These are phyloP conservation scores for Capsicum chinense DNA, from an alignment of 257 asterid genomes.

Conservation along the genomic window DNA sequence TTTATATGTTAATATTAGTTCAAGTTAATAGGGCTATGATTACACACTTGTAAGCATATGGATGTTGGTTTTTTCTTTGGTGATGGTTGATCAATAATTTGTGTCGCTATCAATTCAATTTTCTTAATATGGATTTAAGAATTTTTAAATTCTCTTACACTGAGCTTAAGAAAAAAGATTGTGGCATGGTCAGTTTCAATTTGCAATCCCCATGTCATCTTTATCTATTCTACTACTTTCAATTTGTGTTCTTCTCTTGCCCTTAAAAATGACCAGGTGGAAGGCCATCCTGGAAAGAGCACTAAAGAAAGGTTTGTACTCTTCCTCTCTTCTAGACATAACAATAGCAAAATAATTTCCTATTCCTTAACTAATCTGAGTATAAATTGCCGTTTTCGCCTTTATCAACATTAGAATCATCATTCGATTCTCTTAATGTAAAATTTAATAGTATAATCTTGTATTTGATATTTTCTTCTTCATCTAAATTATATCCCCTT, in stretches of 20 bases:
- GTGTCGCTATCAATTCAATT: background rate
- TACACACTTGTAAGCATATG: no score
- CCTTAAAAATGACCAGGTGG: conserved; percentile 48
- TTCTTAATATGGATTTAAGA: background rate
- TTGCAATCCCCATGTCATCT: background rate
- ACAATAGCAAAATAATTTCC: conserved; percentile 10
- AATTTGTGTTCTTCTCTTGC: background rate
- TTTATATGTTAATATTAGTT: no score
- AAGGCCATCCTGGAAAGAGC: conserved; percentile 53
- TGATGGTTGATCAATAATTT: background rate
- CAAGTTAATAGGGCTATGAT: no score
- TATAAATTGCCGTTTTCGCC: conserved; percentile 73
- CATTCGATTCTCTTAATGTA: conserved; percentile 67
- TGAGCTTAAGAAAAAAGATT: background rate
- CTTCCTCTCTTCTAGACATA: conserved; percentile 28
- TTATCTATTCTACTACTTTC: background rate
- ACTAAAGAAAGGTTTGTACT: conserved; percentile 66
- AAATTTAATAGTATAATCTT: conserved; percentile 77
- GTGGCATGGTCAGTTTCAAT: background rate
- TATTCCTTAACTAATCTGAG: conserved; percentile 34
- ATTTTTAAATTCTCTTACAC: background rate
- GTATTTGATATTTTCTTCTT: conserved; percentile 8
- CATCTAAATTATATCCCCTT: background rate
- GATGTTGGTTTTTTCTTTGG: background rate
- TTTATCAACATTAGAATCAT: conserved; percentile 76